Percentiles rank a stretch among this genome's conserved stretches.
phyloP scores from a whole-genome alignment of 257 asterid genomes.

The Datura wrightii region DNA sequence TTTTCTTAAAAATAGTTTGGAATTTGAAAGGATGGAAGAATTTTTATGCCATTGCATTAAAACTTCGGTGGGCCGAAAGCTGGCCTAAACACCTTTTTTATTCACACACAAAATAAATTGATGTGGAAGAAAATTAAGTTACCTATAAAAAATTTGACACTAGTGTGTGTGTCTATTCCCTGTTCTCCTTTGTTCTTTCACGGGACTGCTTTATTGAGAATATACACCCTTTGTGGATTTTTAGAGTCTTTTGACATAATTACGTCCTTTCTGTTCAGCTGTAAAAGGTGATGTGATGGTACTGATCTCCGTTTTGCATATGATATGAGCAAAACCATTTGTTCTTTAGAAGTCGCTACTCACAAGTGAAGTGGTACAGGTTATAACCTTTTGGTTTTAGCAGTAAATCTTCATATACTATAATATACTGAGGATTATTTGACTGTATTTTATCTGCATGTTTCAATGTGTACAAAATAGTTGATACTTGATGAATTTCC shows the following conservation, averaged over 20 bases:
- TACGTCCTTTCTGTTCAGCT: not conserved
- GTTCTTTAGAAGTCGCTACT: not conserved
- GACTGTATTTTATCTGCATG: not conserved
- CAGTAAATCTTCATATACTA: not conserved
- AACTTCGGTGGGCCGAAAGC: not conserved
- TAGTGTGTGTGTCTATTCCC: not conserved
- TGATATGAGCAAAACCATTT: not conserved
- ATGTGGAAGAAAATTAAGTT: not conserved
- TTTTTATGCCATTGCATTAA: not conserved
- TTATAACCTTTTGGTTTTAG: not conserved
- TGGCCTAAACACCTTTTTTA: not conserved
- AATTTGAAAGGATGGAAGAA: slow-evolving; percentile 19
- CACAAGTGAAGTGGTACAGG: not conserved
- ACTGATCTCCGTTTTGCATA: not conserved
- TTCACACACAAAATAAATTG: not conserved
- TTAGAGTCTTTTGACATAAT: slow-evolving; percentile 7
- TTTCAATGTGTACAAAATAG: not conserved
- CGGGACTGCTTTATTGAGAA: not conserved
- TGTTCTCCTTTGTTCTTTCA: not conserved
- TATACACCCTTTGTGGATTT: not conserved
- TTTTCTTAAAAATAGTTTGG: not conserved
- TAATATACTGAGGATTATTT: not conserved
- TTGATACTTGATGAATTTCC: slow-evolving; percentile 17
- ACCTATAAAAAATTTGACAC: not conserved
- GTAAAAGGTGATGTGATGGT: not conserved